Percentiles rank a stretch among this genome's conserved stretches.
Conservation (phyloP, 2,329 filamentous ascomycete genomes). For the Zelopaecilomyces penicillatus region DNA sequence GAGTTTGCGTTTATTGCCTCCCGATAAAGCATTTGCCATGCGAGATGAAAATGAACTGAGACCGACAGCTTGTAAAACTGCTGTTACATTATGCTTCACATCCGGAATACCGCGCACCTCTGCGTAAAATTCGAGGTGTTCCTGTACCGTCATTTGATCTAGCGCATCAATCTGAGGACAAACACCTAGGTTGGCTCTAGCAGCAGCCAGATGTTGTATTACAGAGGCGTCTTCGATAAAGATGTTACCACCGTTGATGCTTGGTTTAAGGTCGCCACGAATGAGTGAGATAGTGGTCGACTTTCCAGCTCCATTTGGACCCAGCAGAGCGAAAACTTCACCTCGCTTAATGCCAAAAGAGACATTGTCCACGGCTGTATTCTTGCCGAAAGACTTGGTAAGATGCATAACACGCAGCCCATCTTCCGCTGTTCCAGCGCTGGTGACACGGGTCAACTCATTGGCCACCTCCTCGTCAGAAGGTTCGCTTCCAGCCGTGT, state of each 20-base stretch:
- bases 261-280: slow-evolving; percentile 76
- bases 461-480: slow-evolving; percentile 54
- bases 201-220: slow-evolving; percentile 59
- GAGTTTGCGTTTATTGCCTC: slow-evolving; percentile 91
- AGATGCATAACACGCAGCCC: slow-evolving; percentile 73
- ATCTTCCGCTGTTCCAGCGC: slow-evolving; percentile 33
- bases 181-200: slow-evolving; percentile 74
- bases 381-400: slow-evolving; percentile 68
- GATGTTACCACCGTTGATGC: slow-evolving; percentile 63
- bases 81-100: slow-evolving; percentile 66
- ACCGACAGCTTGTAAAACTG: slow-evolving; percentile 74
- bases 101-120: slow-evolving; percentile 70
- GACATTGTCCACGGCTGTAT: slow-evolving; percentile 78
- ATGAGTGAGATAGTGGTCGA: slow-evolving; percentile 84
- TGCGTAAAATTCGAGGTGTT: slow-evolving; percentile 85
- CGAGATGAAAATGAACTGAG: slow-evolving; percentile 61
- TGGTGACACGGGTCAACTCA: slow-evolving; percentile 55
- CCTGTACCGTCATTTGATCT: slow-evolving; percentile 81
- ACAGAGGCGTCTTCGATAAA: slow-evolving; percentile 73
- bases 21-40: slow-evolving; percentile 72
- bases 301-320: slow-evolving; percentile 87
- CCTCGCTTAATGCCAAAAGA: slow-evolving; percentile 73
- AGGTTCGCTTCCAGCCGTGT: slow-evolving; percentile 21
- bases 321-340: slow-evolving; percentile 81
- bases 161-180: slow-evolving; percentile 85